Evolutionary conservation across 2,329 filamentous ascomycete genomes (phyloP).

Genomic region (Penicillium sp.): DNA sequence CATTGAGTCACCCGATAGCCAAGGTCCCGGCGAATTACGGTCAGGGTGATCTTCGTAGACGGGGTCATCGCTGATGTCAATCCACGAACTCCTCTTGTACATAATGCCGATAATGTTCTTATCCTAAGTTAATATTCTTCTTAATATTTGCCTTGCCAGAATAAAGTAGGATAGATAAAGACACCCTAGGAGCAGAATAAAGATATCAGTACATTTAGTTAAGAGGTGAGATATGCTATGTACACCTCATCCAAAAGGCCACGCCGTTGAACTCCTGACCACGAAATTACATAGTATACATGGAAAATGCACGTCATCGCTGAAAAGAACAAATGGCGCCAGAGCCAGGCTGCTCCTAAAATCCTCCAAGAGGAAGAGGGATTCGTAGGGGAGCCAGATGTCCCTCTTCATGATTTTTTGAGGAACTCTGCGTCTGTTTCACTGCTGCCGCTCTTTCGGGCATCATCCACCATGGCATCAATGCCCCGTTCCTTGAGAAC

Average conservation of each 20-base stretch:
- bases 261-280: conserved; percentile 2
- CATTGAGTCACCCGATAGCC: conserved; percentile 29
- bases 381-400: background rate
- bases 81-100: conserved; percentile 7
- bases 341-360: background rate
- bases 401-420: conserved; percentile 32
- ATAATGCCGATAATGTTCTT: conserved; percentile 12
- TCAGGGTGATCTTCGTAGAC: conserved; percentile 33
- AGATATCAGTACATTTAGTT: background rate
- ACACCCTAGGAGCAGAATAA: background rate
- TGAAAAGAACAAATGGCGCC: conserved; percentile 3
- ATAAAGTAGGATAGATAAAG: background rate
- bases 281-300: background rate
- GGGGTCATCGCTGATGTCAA: conserved; percentile 34
- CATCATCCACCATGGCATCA: conserved; percentile 88
- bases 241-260: background rate
- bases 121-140: conserved; percentile 1
- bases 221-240: conserved; percentile 6
- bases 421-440: conserved; percentile 78
- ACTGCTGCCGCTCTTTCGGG: conserved; percentile 74
- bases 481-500: conserved; percentile 87
- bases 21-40: conserved; percentile 37
- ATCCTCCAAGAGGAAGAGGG: too few species aligned
- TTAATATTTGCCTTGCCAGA: background rate
- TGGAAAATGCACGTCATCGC: conserved; percentile 2